phyloP scores from a whole-genome alignment of 225 moss, liverwort and hornwort species.

The Polytrichum formosum region DNA sequence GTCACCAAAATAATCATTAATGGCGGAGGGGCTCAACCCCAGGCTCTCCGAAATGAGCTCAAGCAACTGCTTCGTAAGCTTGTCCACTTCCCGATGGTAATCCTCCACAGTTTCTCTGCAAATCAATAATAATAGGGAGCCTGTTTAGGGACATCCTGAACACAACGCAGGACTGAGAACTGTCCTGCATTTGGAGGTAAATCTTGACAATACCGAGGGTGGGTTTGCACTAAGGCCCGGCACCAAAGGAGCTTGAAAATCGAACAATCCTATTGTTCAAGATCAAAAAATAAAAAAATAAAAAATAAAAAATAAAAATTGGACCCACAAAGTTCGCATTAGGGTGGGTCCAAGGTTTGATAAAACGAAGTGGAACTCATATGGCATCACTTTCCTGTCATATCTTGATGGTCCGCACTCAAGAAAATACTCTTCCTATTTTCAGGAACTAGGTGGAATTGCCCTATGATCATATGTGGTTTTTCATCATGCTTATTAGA shows the following conservation, averaged over 20 bases:
- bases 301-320: too few relatives aligned
- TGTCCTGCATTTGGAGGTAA: neutral
- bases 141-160: neutral
- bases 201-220: too few relatives aligned
- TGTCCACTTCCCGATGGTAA: neutral
- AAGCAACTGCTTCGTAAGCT: neutral
- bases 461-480: too few relatives aligned
- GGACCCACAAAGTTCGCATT: too few relatives aligned
- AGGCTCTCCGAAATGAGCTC: constrained; percentile 7
- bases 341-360: too few relatives aligned
- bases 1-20: neutral
- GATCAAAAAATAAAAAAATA: too few relatives aligned
- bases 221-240: neutral
- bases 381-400: too few relatives aligned
- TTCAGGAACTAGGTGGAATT: too few relatives aligned
- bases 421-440: too few relatives aligned
- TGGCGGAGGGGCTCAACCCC: neutral
- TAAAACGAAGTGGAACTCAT: too few relatives aligned
- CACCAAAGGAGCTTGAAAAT: neutral
- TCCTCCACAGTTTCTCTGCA: neutral
- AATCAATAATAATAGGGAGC: neutral
- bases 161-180: neutral
- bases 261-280: neutral
- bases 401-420: too few relatives aligned
- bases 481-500: too few relatives aligned